phyloP scores from a whole-genome alignment of 192 early-diverging fungal species.

The Helicostylum pulchrum region DNA sequence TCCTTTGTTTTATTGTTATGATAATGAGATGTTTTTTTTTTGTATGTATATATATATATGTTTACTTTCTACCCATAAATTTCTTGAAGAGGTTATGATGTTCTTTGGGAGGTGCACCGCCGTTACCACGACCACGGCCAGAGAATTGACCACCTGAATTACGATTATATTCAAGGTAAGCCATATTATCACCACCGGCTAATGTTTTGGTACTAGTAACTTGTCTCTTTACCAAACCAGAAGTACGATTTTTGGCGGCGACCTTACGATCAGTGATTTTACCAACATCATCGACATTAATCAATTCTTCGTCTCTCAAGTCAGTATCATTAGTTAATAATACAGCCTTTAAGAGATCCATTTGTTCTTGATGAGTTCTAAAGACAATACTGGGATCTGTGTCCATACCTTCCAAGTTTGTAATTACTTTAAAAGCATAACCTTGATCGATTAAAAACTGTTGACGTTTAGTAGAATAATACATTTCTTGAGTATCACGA shows the following conservation, averaged over 20 bases:
- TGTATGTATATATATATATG: too few species aligned
- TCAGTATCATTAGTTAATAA: slow-evolving; percentile 71
- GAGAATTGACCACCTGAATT: slow-evolving; percentile 37
- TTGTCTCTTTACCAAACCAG: slow-evolving; percentile 43
- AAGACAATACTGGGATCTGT: slow-evolving; percentile 75
- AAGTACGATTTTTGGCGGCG: slow-evolving; percentile 31
- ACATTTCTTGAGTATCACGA: slow-evolving; percentile 98
- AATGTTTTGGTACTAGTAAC: slow-evolving; percentile 76
- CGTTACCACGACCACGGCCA: slow-evolving; percentile 22
- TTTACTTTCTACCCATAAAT: slow-evolving; percentile 49
- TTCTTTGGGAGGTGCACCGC: slow-evolving; percentile 44
- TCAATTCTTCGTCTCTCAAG: slow-evolving; percentile 56
- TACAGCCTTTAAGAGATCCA: slow-evolving; percentile 83
- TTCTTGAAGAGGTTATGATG: slow-evolving; percentile 70
- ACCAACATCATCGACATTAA: slow-evolving; percentile 44
- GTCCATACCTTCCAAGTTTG: slow-evolving; percentile 91
- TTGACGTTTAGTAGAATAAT: slow-evolving; percentile 95
- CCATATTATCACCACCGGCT: slow-evolving; percentile 90
- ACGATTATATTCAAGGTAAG: slow-evolving; percentile 73
- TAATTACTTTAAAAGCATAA: slow-evolving; percentile 99
- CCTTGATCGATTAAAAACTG: slow-evolving; percentile 99
- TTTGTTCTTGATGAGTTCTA: slow-evolving; percentile 65
- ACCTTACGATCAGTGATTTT: slow-evolving; percentile 39
- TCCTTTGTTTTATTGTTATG: too few species aligned
- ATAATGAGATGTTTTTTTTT: too few species aligned